Base-by-base conservation (phyloP, 495 filamentous ascomycete genomes). In the Evernia prunastri region DNA sequence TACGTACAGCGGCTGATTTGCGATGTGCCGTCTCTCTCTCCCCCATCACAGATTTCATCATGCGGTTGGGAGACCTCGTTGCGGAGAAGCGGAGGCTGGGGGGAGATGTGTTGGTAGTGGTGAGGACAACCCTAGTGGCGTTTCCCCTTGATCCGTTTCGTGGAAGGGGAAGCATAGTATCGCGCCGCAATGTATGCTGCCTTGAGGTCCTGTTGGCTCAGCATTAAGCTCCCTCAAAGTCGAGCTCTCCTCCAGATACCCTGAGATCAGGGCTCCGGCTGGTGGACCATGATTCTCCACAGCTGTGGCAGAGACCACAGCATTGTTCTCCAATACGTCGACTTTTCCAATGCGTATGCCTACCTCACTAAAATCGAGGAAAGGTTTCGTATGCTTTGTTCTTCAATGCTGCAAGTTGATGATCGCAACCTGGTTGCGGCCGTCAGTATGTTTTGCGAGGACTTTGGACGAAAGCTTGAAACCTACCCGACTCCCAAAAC, bases 401-500 rank as follows among this genome's bases (percentile, higher is more conserved):
- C 27, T 42, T 66, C 64, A 66, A 27, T 58, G 53, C 25, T 49
- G 64, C 0, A 66, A 29, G 40, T 60, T 66, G 59, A 66, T 66
- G 36, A 66, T 51, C 42, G 64, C 58, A 36, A 66, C 25, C 64
- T 66, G 39, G 11, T 15, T 11, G 12, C 47, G 0, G 18, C 23
- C 17, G 17, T 66, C 25, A 66, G 49, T 33, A 9, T 29, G 1
- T 27, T n/a, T 2, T n/a, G 56, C 9, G 29, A 13, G 11, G 9
- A 37, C 13, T 8, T 3, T 42, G 1, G n/a, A 23, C 29, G 6
- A 7, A 65, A 43, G 25, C 68, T 25, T 43, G 53, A 27, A 35
- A 70, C 85, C 68, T 79, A 92, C 90, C 77, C 85, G 79, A 66
- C 83, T 86, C 63, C 85, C 85, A 31, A 86, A 79, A 23, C 89